Evolutionary conservation across 1,284 basidiomycete genomes (phyloP), one percentile per base, ranked within the genome.

Genomic region (Tilletiopsis washingtonensis): DNA sequence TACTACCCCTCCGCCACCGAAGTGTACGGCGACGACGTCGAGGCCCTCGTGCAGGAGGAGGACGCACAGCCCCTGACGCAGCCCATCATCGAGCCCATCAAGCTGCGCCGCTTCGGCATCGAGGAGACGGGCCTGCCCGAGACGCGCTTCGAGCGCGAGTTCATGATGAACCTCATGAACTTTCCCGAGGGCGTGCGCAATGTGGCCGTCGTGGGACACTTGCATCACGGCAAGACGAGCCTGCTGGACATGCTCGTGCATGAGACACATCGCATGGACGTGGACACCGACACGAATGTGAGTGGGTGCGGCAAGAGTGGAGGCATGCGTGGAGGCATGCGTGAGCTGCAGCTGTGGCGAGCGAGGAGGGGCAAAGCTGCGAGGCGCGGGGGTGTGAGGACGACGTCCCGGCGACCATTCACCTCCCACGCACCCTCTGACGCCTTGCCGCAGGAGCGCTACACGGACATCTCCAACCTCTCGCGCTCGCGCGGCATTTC

Each of bases 221-320:
- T 99, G 40, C 93, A 98, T 72, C 94, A 98, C 67, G 94, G 94
- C 68, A 99, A 99, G 78, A 97, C 94, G 0, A 85, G 88, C 0
- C 76, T 99, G 37, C 77, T 99, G 80, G 94, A 99, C 74, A 94
- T 94, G 87, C 81, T 98, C 54, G 84, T 94, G 2, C 86, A 89
- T 61, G 91, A 98, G 76, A 98, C 94, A 0, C 94, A 99, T 76
- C 88, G 90, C 74, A 78, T 98, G 57, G 80, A 84, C 4, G 43
- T 65, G 20, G 62, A 73, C 41, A 57, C 61, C 12, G 70, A 73
- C 44, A 53, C 51, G 11, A 59, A 61, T 23, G 49, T 54, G 43
- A 43, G 52, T 37, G 20, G 6, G 3, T 25, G 41, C 12, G 2
- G 17, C 1, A 17, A 17, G 12, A 34, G 32, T 12, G 32, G 32